Base-by-base conservation (phyloP, 257 asterid species). In the Plantago major region DNA sequence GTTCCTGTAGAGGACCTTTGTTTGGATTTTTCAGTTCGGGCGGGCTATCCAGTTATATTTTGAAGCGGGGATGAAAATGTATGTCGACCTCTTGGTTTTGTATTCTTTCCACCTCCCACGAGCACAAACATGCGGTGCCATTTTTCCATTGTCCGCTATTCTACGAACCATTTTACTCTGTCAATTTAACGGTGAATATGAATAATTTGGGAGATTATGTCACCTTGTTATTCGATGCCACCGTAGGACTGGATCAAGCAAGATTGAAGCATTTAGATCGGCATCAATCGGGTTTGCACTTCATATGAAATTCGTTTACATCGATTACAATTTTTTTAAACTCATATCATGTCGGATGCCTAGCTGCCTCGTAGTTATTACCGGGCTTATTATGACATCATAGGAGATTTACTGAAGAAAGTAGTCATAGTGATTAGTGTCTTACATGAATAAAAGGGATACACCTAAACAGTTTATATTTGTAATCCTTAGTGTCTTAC, bases 231-330 rank as follows among this genome's bases (percentile, higher is more conserved):
- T 84, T 69, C n/a, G 96, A 92, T 66, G 97, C 96, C 49, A 80
- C 95, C 49, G 80, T 92, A 42, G 82, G 70, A 66, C 79, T 52
- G 99, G 33, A 83, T 92, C 62, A 65, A 48, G 76, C 88, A 94
- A 89, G 67, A 69, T 84, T 75, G 99, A 92, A 70, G 96, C 97
- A 30, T 92, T 89, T 79, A 84, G 91, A 92, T 78, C 94, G 99
- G 99, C 62, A 89, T 92, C 75, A 92, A 84, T 76, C 97, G 89
- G 97, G 98, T 81, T 56, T 62, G 71, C 10, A 53, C 9, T 4
- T 51, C 52, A 16, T 56, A 28, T 55, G 46, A 10, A 51, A 28
- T 40, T 63, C 30, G 22, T 46, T 22, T 22, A 1, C 2, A 2
- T 19, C 4, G 55, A 63, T 58, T 67, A 22, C 56, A 52, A 58